Percentiles rank a stretch among this genome's conserved stretches.
phyloP scores from a whole-genome alignment of 305 asterid species.

The Rubia peregrina region DNA sequence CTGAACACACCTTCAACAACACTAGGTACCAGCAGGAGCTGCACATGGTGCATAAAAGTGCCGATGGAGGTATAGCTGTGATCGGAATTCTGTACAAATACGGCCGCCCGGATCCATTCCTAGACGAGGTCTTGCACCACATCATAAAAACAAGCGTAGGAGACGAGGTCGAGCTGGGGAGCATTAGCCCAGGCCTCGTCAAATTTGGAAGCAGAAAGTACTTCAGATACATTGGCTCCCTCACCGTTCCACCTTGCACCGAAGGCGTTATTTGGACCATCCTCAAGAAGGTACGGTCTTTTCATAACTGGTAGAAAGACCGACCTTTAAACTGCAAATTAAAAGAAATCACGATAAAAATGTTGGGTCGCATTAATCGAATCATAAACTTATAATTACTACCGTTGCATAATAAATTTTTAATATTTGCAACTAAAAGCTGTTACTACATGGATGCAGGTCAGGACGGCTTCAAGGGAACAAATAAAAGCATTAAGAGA shows the following conservation, averaged over 20 bases:
- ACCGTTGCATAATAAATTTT: no score
- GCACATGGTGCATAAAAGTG: constrained; percentile 51
- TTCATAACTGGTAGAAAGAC: no score
- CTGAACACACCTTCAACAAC: constrained; percentile 59
- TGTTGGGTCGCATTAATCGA: no score
- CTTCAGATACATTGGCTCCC: constrained; percentile 65
- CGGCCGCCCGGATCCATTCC: constrained; percentile 48
- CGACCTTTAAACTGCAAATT: no score
- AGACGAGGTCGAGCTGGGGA: constrained; percentile 30
- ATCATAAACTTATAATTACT: no score
- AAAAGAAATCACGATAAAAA: no score
- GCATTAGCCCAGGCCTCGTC: constrained; percentile 37
- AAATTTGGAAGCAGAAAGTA: constrained; percentile 46
- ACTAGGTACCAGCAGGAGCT: constrained; percentile 41
- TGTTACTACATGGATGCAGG: constrained; percentile 24
- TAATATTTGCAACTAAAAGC: no score
- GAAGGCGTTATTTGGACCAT: constrained; percentile 71
- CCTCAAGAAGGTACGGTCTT: constrained; percentile 31
- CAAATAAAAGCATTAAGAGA: constrained; percentile 42
- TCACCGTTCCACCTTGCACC: constrained; percentile 79
- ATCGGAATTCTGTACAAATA: constrained; percentile 37
- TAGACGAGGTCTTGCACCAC: constrained; percentile 22
- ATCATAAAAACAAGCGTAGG: constrained; percentile 10
- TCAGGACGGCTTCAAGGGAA: constrained; percentile 54
- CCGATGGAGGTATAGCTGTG: constrained; percentile 37